Conservation (phyloP, 345 rosid genomes). For the Camelina sativa region DNA sequence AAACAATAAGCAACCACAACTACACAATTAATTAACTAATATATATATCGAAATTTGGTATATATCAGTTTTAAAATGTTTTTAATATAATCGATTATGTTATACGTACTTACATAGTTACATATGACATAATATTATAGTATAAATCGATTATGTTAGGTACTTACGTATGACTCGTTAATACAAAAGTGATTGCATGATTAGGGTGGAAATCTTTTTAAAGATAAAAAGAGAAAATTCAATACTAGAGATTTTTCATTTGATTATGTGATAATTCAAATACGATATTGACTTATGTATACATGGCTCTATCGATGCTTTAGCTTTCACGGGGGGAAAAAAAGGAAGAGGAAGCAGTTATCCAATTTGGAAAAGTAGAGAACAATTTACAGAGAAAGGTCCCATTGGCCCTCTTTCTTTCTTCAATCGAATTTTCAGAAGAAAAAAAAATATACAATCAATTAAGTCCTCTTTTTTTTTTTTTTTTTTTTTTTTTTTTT, state of each 20-base stretch:
- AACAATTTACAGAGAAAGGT: constrained; percentile 34
- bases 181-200: constrained; percentile 11
- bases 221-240: neutral
- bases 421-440: constrained; percentile 16
- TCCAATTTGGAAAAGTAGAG: constrained; percentile 44
- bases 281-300: constrained; percentile 25
- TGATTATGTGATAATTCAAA: neutral
- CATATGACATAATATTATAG: neutral
- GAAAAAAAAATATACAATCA: neutral
- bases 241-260: neutral
- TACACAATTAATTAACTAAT: too few species aligned
- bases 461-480: neutral
- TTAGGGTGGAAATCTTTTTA: neutral
- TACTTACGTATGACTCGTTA: neutral
- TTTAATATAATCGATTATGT: neutral
- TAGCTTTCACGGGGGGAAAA: constrained; percentile 25
- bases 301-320: constrained; percentile 10
- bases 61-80: neutral
- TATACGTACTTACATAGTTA: neutral
- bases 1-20: neutral
- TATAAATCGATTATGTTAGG: neutral
- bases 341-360: constrained; percentile 32
- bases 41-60: too few species aligned
- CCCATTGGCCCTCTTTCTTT: constrained; percentile 26
- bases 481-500: neutral